A percentile compares a stretch with the other conserved stretches of the same genome.
Evolutionary conservation across 192 early-diverging fungal genomes (phyloP).

Genomic region (Podila verticillata): DNA sequence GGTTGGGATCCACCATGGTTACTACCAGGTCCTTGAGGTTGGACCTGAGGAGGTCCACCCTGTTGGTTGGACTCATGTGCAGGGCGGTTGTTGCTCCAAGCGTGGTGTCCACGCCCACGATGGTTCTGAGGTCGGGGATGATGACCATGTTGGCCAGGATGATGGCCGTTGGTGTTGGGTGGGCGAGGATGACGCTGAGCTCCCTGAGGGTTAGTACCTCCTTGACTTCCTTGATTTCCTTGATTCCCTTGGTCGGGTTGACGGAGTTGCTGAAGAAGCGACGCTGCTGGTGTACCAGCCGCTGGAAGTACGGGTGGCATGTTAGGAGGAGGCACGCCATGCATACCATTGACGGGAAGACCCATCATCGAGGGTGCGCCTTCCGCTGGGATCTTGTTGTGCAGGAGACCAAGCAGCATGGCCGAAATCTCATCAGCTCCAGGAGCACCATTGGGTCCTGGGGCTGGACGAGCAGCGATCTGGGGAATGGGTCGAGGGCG

Average conservation of each 20-base stretch:
- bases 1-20: not conserved
- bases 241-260: slow-evolving; percentile 21
- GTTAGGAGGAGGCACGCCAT: not conserved
- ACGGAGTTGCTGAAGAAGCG: slow-evolving; percentile 32
- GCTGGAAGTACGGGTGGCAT: slow-evolving; percentile 15
- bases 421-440: slow-evolving; percentile 30
- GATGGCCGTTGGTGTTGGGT: slow-evolving; percentile 14
- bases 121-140: slow-evolving; percentile 3
- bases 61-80: not conserved
- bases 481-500: slow-evolving; percentile 28
- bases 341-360: not conserved
- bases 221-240: not conserved
- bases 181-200: slow-evolving; percentile 32
- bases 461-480: slow-evolving; percentile 21
- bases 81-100: not conserved
- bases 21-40: not conserved
- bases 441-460: slow-evolving; percentile 3
- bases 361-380: not conserved
- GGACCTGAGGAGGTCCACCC: not conserved
- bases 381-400: slow-evolving; percentile 31
- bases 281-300: slow-evolving; percentile 33
- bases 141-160: not conserved
- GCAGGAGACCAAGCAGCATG: slow-evolving; percentile 19
- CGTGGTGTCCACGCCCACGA: not conserved
- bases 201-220: slow-evolving; percentile 2